Percentiles rank a stretch among this genome's conserved stretches.
Conservation (phyloP, 1,284 basidiomycete genomes). For the Golubevia pallescens region DNA sequence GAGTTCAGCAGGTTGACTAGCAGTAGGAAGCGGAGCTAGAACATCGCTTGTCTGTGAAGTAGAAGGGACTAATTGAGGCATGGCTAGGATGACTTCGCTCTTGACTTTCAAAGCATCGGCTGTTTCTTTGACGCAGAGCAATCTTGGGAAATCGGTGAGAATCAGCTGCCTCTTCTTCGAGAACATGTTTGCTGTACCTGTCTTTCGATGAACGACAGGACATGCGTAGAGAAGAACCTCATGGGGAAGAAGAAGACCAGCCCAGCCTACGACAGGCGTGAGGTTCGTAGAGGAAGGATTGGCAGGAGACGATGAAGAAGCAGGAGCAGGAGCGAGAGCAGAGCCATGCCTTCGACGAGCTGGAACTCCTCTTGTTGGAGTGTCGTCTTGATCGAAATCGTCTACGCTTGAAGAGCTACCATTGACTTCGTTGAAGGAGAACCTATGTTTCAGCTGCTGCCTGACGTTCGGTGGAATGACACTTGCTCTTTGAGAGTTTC, state of each 20-base stretch:
- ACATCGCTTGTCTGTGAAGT: constrained; percentile 5
- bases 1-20: neutral
- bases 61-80: constrained; percentile 14
- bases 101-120: constrained; percentile 65
- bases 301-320: neutral
- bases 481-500: neutral
- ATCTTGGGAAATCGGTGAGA: constrained; percentile 68
- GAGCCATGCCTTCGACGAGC: neutral
- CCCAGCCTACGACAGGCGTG: constrained; percentile 23
- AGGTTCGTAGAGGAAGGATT: neutral
- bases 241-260: constrained; percentile 40
- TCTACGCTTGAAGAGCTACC: neutral
- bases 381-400: neutral
- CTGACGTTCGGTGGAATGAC: neutral
- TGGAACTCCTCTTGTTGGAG: neutral
- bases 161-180: constrained; percentile 67
- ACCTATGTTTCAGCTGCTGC: neutral
- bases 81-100: constrained; percentile 66
- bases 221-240: constrained; percentile 46
- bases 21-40: constrained; percentile 1
- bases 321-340: neutral
- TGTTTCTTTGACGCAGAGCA: constrained; percentile 68
- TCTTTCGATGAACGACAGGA: constrained; percentile 46
- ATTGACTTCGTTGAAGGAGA: neutral
- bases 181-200: constrained; percentile 53